phyloP scores from a whole-genome alignment of 129 eudicot species.

The Solidago caesia region DNA sequence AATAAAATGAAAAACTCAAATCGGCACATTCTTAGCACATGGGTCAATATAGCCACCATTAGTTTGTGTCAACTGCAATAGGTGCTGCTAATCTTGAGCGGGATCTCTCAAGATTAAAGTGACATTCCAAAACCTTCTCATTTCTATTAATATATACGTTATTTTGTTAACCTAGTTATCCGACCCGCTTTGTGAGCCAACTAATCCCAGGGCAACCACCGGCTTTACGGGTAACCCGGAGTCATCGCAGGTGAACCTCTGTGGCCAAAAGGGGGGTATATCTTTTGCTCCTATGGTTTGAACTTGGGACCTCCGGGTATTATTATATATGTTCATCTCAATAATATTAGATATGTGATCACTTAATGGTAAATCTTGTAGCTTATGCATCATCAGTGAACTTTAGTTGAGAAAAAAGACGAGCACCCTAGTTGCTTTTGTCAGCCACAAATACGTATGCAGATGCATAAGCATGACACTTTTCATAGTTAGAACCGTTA shows the following conservation, averaged over 20 bases:
- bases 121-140: not conserved
- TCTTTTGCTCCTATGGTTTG: no score
- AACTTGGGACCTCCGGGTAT: not conserved
- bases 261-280: no score
- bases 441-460: no score
- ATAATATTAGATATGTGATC: not conserved
- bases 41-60: not conserved
- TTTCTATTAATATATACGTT: no score
- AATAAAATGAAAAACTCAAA: not conserved
- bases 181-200: no score
- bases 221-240: no score
- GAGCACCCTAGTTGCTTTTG: not conserved
- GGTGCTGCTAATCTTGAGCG: not conserved
- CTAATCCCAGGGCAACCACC: no score
- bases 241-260: no score
- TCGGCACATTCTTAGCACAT: not conserved
- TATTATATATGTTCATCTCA: not conserved
- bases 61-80: not conserved
- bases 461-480: no score
- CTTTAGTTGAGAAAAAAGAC: not conserved
- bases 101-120: not conserved
- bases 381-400: not conserved
- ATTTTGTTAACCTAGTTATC: no score
- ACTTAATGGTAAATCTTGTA: slow-evolving; percentile 1
- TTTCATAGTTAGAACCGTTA: not conserved